Conservation (phyloP, 2,329 filamentous ascomycete species). For the Didymella lethalis region DNA sequence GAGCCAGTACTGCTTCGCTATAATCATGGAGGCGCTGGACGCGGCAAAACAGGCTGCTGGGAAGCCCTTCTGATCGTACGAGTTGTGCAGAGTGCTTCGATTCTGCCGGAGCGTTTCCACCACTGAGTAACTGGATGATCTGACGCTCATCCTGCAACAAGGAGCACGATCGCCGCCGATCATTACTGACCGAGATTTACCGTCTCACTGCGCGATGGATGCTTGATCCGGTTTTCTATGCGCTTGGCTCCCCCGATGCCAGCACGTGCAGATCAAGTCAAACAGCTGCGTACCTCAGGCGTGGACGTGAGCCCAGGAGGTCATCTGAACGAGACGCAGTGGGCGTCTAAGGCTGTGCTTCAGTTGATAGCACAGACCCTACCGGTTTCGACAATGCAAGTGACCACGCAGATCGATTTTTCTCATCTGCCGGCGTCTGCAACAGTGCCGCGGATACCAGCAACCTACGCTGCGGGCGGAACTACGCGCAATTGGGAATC, state of each 20-base stretch:
- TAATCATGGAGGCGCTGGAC: conserved; percentile 34
- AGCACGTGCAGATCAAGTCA: conserved; percentile 31
- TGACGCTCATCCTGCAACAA: conserved; percentile 29
- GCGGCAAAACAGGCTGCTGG: conserved; percentile 34
- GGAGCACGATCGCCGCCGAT: conserved; percentile 36
- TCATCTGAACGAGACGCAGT: conserved; percentile 7
- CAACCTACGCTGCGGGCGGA: conserved; percentile 2
- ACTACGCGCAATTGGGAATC: conserved; percentile 9
- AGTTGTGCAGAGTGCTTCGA: conserved; percentile 35
- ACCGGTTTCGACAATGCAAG: not conserved
- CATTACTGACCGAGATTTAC: conserved; percentile 38
- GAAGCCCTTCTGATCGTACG: conserved; percentile 34
- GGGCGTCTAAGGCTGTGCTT: not conserved
- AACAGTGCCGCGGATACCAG: conserved; percentile 17
- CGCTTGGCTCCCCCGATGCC: conserved; percentile 29
- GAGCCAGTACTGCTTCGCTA: conserved; percentile 16
- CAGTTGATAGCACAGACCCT: not conserved
- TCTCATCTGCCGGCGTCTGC: conserved; percentile 19
- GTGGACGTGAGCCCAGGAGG: conserved; percentile 12
- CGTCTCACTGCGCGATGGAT: conserved; percentile 28
- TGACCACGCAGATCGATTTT: not conserved
- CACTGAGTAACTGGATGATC: conserved; percentile 31
- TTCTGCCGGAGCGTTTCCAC: conserved; percentile 43
- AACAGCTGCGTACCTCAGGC: conserved; percentile 23
- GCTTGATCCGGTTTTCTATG: conserved; percentile 27